Evolutionary conservation across 140 eudicot species (phyloP), one percentile per base, ranked within the genome.

Genomic region (Ambrosia hybrid): DNA sequence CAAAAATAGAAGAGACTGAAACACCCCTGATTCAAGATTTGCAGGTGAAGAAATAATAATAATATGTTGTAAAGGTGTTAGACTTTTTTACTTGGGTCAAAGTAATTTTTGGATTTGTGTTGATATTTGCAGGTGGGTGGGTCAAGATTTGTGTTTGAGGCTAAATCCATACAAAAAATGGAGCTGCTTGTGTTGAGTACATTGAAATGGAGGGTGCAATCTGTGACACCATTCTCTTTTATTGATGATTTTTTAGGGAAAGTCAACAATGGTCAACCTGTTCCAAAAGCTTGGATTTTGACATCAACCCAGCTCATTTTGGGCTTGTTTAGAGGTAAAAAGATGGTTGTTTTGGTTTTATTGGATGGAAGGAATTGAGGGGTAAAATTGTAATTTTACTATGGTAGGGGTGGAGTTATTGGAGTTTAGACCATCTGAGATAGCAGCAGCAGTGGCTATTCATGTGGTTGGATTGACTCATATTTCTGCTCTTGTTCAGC

Each of bases 161-260:
- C 92, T 4, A 92, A 70, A 82, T 83, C 92, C 15, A 82, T 92
- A 65, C 86, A 89, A 63, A 85, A 83, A 85, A 89, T 85, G 98
- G 98, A 92, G 82, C 83, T 92, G 52, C 86, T 87, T 75, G 96
- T 89, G 70, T 72, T 87, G 81, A 87, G 82, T 48, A 82, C 96
- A 15, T 83, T 92, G 74, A 83, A 89, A 69, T 92, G 98, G 98
- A 85, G 96, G 78, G 87, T 89, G 88, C 87, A 92, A 17, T 71
- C 95, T 51, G 81, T 87, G 49, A 89, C 98, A 36, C 92, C 96
- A 41, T 84, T 87, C 59, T 89, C 96, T 0, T 92, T 83, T 75
- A 59, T 92, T 61, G 87, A 89, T 76, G 76, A 80, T 80, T 88
- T 83, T 73, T 81, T 88, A 56, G 36, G 43, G n/a, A 83, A 86